These are phyloP conservation scores for Saturnispora galanensis DNA, from an alignment of 805 yeast genomes.

Conservation along the genomic window DNA sequence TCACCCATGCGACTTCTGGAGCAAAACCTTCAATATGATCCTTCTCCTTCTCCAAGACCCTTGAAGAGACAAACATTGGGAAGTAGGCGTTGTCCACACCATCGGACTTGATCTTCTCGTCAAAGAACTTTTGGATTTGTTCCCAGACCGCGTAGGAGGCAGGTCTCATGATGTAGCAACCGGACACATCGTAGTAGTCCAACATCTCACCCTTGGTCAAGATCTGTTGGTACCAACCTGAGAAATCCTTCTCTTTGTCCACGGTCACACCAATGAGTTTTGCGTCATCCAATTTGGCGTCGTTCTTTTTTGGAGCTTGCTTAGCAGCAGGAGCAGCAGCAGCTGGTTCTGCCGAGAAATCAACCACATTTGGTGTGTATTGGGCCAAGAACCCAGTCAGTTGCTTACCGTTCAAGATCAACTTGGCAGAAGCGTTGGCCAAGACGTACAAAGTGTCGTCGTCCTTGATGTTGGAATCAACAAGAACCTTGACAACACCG, in stretches of 20 bases:
- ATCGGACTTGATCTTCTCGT: slow-evolving; percentile 65
- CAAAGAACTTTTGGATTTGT: slow-evolving; percentile 80
- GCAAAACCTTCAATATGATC: slow-evolving; percentile 99
- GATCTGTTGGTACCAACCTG: slow-evolving; percentile 96
- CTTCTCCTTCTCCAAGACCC: slow-evolving; percentile 92
- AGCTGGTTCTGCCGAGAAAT: slow-evolving; percentile 38
- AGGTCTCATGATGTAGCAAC: slow-evolving; percentile 96
- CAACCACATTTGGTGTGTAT: slow-evolving; percentile 44
- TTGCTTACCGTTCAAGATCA: slow-evolving; percentile 37
- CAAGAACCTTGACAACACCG: slow-evolving; percentile 48
- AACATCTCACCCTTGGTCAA: slow-evolving; percentile 96
- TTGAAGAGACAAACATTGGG: slow-evolving; percentile 95
- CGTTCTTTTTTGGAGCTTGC: slow-evolving; percentile 16
- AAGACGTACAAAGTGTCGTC: slow-evolving; percentile 34
- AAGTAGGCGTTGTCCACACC: slow-evolving; percentile 95
- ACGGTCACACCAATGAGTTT: slow-evolving; percentile 93
- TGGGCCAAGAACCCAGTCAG: slow-evolving; percentile 40
- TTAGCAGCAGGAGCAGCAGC: slow-evolving; percentile 27
- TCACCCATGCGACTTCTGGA: slow-evolving; percentile 99
- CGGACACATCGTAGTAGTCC: slow-evolving; percentile 97
- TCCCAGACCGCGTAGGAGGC: slow-evolving; percentile 95
- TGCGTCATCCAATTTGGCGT: slow-evolving; percentile 69
- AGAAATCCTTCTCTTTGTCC: slow-evolving; percentile 83
- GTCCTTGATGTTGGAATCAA: slow-evolving; percentile 42
- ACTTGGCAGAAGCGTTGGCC: slow-evolving; percentile 44